Evolutionary conservation across 1,284 basidiomycete species (phyloP), one percentile per base, ranked within the genome.

Genomic region (Trichosporon ovoides): DNA sequence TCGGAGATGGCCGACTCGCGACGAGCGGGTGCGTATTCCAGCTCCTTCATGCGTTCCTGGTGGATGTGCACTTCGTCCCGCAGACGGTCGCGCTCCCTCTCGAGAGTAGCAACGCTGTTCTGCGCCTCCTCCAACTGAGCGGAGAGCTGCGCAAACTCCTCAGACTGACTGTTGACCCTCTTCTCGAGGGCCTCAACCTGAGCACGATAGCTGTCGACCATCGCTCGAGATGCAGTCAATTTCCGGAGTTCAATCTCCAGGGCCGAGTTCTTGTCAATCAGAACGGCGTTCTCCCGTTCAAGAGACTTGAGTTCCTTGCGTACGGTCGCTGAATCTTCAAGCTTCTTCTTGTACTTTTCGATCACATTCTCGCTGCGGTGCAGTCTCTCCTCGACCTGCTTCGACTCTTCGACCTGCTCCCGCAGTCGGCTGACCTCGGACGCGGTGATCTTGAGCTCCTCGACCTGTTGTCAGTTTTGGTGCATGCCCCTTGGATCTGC

Each of bases 281-380:
- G 83, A 58, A 87, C 85, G 5, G 91, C 85, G 64, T 98, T 97
- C 78, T 97, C 91, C 66, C 88, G 91, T 77, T 97, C 93, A 20
- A 97, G 80, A 0, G 84, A 83, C 88, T 94, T 67, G 34, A 96
- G 83, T 66, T 88, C 85, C 62, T 91, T 84, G 22, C 91, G 85
- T 38, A 95, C 81, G 67, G 94, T 90, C 3, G 89, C 90, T 4
- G 87, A 85, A 73, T 97, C 95, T 68, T 98, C 95, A 4, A 98
- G 82, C 78, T 98, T 98, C 82, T 92, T 95, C 81, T 95, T 95
- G 79, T 97, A 96, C 77, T 98, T 98, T 77, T 98, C 93, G 83
- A 97, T 91, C 34, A 95, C 93, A 68, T 95, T 95, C 75, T 98
- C 95, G 7, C 87, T 89, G 80, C 95, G 97, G 69, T 91, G 87